Evolutionary conservation across 805 yeast genomes (phyloP), one percentile per base, ranked within the genome.

Genomic region (Starmerella apicola): DNA sequence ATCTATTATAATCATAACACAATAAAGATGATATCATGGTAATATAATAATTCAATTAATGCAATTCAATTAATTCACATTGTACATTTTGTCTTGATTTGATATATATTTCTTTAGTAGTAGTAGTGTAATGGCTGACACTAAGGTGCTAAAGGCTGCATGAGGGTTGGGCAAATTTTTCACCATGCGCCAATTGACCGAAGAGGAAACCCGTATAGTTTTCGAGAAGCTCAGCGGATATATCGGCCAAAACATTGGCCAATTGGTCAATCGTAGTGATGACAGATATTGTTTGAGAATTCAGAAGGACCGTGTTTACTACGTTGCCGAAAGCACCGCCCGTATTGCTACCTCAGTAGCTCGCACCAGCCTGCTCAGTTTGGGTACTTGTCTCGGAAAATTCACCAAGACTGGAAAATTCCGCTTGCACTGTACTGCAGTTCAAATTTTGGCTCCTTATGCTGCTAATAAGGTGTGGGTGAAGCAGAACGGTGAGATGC

Each of bases 401-500:
- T 91, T 91, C 68, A 91, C 98, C 36, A 91, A 91, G 68, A 81
- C 96, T 2, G 96, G 96, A 23, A 91, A 91, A 63, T 91, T 91
- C 67, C 74, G 95, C 63, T 67, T 91, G 50, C 98, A 91, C 60
- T 78, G 91, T 46, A 91, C 98, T n/a, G 71, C 95, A 3, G 69
- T 91, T 48, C 77, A 81, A 34, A 72, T 82, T 46, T 64, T 91
- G 42, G 79, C 94, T 2, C 79, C 82, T 52, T 78, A 79, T 58
- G 96, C 98, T 36, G 82, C 81, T 60, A 85, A 78, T 65, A 91
- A 88, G 64, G 68, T 91, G 30, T 91, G 98, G 98, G 83, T 91
- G 62, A 91, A 91, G 61, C 77, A 76, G 37, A 91, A 91, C 57
- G 98, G 98, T 53, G 98, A 91, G 63, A 91, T 91, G 98, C 97